Evolutionary conservation across 495 filamentous ascomycete genomes (phyloP), one percentile per base, ranked within the genome.

Genomic region (Bacidia gigantensis): DNA sequence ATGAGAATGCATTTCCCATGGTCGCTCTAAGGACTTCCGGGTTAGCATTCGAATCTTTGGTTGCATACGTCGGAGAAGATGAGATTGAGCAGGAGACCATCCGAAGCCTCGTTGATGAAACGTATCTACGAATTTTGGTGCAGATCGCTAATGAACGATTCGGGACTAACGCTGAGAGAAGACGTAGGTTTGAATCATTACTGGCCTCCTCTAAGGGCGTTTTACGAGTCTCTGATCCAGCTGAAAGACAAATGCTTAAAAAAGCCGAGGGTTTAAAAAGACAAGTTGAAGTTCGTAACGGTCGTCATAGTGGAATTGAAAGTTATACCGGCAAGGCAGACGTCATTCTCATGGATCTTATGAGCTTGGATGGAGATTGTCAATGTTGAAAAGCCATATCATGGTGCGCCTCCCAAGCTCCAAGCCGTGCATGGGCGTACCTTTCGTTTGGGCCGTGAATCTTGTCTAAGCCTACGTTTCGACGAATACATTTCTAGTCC

Each of bases 1-100:
- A 51, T 59, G 58, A 49, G 58, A 40, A 76, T 43, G 66, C 67
- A 52, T 74, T 69, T 17, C 84, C 86, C 3, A 87, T 94, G 67
- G 82, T 95, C 3, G 90, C 83, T 1, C 75, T 95, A 7, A 79
- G 89, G 35, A 87, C 84, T 2, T 79, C 81, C 60, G 89, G 89
- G 0, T 68, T 95, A 9, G 74, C 75, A 0, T 76, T 95, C 47
- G 87, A 94, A 62, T 83, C 81, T 0, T 65, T 95, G 26, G 75
- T 95, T 23, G 89, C 85, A 0, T 74, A 75, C 50, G 65, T 68
- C 12, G 60, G 74, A 22, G 58, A 65, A 11, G 53, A 65, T 5
- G 22, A 55, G 9, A 59, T 54, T 11, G 56, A 56, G 24, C 58
- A 67, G 2, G 49, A 61, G 61, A 32, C 48, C 70, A 44, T 57